Conservation (phyloP, 2,329 filamentous ascomycete species). For the Epichloe elymi region DNA sequence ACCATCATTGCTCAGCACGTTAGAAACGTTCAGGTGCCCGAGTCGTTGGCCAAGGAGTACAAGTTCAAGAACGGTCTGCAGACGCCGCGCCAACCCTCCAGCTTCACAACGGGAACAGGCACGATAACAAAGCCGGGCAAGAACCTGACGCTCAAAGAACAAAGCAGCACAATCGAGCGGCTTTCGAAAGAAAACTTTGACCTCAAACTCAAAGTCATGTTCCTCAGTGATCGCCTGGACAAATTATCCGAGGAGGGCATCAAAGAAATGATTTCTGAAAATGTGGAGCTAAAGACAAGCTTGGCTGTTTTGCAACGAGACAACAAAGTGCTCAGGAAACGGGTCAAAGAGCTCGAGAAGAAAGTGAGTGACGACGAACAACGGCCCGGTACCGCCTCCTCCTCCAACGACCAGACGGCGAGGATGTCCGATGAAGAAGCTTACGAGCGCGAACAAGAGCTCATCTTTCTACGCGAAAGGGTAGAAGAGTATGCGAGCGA, state of each 20-base stretch:
- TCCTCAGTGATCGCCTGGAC: constrained; percentile 83
- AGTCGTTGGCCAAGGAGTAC: constrained; percentile 77
- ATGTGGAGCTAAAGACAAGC: constrained; percentile 86
- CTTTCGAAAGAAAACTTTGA: constrained; percentile 98
- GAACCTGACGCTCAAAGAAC: constrained; percentile 85
- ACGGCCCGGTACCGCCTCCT: constrained; percentile 48
- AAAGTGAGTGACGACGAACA: constrained; percentile 55
- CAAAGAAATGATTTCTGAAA: constrained; percentile 96
- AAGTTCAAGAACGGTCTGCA: constrained; percentile 56
- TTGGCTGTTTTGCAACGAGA: constrained; percentile 83
- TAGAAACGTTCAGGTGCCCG: constrained; percentile 79
- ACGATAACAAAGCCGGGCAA: constrained; percentile 44
- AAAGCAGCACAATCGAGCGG: constrained; percentile 92
- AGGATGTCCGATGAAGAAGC: constrained; percentile 44
- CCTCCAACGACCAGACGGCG: constrained; percentile 44
- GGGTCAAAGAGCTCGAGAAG: constrained; percentile 77
- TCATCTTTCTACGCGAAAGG: constrained; percentile 71
- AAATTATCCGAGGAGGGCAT: constrained; percentile 91
- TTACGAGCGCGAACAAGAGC: constrained; percentile 69
- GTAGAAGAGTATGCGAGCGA: constrained; percentile 74
- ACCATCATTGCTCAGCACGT: constrained; percentile 82
- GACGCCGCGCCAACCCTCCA: constrained; percentile 41
- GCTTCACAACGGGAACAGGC: constrained; percentile 24
- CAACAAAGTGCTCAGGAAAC: constrained; percentile 67
- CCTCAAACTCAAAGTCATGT: constrained; percentile 93